phyloP scores from a whole-genome alignment of 1,284 basidiomycete species.

The Ceratobasidium sp. region DNA sequence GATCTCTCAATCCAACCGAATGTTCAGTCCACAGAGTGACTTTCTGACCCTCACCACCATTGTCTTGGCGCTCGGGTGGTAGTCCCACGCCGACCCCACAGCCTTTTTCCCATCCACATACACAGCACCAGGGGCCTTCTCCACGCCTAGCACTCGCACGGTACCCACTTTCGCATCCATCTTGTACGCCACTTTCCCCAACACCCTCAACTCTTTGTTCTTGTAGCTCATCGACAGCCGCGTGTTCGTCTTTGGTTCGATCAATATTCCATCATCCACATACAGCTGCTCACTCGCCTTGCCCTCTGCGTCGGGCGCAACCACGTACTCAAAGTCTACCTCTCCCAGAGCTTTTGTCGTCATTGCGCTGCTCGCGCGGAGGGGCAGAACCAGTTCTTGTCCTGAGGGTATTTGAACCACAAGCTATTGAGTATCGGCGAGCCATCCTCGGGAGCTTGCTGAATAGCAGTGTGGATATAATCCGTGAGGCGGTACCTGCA shows the following conservation, averaged over 20 bases:
- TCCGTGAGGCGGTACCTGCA: conserved; percentile 57
- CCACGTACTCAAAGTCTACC: conserved; percentile 70
- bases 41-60: conserved; percentile 43
- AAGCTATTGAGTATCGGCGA: conserved; percentile 70
- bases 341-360: conserved; percentile 66
- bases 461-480: conserved; percentile 78
- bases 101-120: conserved; percentile 40
- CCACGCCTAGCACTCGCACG: conserved; percentile 48
- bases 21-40: conserved; percentile 17
- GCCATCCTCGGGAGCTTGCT: conserved; percentile 67
- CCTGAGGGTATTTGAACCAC: conserved; percentile 73
- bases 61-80: conserved; percentile 43
- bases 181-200: conserved; percentile 63
- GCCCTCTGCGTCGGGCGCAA: conserved; percentile 65
- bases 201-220: conserved; percentile 59
- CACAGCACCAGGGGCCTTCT: conserved; percentile 41
- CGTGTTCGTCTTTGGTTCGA: conserved; percentile 60
- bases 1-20: conserved; percentile 7
- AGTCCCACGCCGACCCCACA: conserved; percentile 36
- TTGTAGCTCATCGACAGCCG: conserved; percentile 61
- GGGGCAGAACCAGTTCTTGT: conserved; percentile 66
- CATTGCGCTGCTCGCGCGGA: conserved; percentile 66
- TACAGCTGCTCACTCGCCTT: conserved; percentile 65
- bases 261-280: conserved; percentile 70
- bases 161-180: conserved; percentile 46